Evolutionary conservation across 192 early-diverging fungal genomes (phyloP).

Genomic region (Polychytrium aggregatum): DNA sequence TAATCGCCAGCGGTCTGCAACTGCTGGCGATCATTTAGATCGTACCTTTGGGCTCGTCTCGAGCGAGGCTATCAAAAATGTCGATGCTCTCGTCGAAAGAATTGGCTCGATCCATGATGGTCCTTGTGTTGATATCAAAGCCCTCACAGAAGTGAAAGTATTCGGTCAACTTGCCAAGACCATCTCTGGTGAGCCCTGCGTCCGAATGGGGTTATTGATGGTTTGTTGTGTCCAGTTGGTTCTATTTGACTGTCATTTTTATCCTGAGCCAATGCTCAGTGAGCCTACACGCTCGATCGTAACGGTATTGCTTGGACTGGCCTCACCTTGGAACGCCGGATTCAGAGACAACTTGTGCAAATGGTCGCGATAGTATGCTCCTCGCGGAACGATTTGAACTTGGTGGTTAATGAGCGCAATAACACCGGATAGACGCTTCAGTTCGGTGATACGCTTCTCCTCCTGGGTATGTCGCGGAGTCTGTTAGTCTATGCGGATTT

Average conservation of each 20-base stretch:
- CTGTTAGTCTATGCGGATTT: too few species aligned
- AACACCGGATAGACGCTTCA: constrained; percentile 31
- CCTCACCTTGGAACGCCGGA: constrained; percentile 28
- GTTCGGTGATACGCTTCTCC: constrained; percentile 30
- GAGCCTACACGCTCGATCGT: too few species aligned
- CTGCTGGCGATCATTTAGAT: background rate
- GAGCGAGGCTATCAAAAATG: constrained; percentile 37
- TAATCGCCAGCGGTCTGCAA: background rate
- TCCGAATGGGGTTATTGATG: too few species aligned
- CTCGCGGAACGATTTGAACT: constrained; percentile 38
- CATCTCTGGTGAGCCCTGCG: constrained; percentile 22
- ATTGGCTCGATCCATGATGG: constrained; percentile 28
- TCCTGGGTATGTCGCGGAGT: too few species aligned
- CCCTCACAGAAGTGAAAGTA: constrained; percentile 45
- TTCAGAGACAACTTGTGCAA: constrained; percentile 25
- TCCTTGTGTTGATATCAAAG: constrained; percentile 35
- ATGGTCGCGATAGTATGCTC: constrained; percentile 35
- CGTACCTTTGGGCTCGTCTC: constrained; percentile 38
- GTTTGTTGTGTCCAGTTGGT: too few species aligned
- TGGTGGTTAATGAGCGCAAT: constrained; percentile 40
- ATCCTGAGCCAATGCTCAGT: too few species aligned
- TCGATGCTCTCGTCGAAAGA: constrained; percentile 41
- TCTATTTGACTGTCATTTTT: too few species aligned
- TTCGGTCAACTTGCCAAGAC: constrained; percentile 30
- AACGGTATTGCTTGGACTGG: too few species aligned